Base-by-base conservation (phyloP, 176 grass and related monocot genomes). In the Oryza glaberrima region DNA sequence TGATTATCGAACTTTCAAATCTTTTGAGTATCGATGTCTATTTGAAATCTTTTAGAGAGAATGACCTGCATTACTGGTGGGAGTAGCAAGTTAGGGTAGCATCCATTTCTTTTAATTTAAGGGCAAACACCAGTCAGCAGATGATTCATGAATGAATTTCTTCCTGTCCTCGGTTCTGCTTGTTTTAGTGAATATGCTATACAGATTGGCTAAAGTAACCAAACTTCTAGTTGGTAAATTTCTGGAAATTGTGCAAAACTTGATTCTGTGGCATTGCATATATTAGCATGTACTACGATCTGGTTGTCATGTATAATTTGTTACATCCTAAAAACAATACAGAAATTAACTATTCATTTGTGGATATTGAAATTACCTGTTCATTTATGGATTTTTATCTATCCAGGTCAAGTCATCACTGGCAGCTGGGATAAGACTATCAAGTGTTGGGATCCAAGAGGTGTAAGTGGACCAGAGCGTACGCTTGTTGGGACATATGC, bases 371-470 rank as follows among this genome's bases (percentile, higher is more conserved):
- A 38, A 38, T 38, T 0, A 38, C 36, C 4, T 38, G 36, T 38
- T 38, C 4, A 38, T 51, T 51, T 82, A 6, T 76, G 52, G 74
- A 32, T 84, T 30, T 81, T 63, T 81, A 41, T 82, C 68, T 69
- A 52, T 63, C 69, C 80, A 98, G 96, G 96, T 0, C 96, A 99
- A 94, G 96, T 99, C 36, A 94, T 99, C 41, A 94, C 91, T 58
- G 96, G 96, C 28, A 96, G 96, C 89, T 99, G 93, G 96, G 96
- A 99, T 86, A 99, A 94, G 78, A 99, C 90, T 81, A 64, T 99
- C 56, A 99, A 99, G 78, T 96, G 93, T 76, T 99, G 96, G 94
- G 94, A 99, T 85, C 93, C 94, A 75, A 91, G 96, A 88, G 96
- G 96, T 58, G 93, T 91, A 58, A 90, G 79, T 23, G 92, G 92